phyloP scores from a whole-genome alignment of 2,329 filamentous ascomycete genomes.

The Dactylellina sp. region DNA sequence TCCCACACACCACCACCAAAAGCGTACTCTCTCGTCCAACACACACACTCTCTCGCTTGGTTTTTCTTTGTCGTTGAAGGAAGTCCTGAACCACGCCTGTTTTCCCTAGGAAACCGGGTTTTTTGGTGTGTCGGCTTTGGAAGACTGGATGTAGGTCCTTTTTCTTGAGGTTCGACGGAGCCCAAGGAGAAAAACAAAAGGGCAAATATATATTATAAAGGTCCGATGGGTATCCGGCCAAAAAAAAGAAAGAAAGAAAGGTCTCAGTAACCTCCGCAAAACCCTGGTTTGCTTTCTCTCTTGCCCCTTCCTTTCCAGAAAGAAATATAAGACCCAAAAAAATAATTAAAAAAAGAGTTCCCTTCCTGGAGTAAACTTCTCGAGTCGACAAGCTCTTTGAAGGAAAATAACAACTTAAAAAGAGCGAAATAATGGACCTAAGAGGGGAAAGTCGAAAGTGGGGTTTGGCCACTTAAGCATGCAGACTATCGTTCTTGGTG shows the following conservation, averaged over 20 bases:
- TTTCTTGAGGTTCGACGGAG: not conserved
- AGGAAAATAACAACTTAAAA: conserved; percentile 40
- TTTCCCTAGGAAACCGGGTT: not conserved
- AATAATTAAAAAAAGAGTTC: conserved; percentile 23
- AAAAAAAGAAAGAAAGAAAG: conserved; percentile 19
- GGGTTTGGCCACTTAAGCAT: conserved; percentile 57
- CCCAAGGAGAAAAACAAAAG: not conserved
- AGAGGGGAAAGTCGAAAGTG: conserved; percentile 51
- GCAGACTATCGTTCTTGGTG: conserved; percentile 48
- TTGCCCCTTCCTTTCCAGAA: conserved; percentile 52
- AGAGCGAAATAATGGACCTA: conserved; percentile 34
- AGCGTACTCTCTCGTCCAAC: conserved; percentile 20
- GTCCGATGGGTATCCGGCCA: conserved; percentile 5
- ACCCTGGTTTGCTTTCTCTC: conserved; percentile 22
- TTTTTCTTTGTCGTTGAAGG: not conserved
- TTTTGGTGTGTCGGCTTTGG: conserved; percentile 1
- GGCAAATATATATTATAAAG: conserved; percentile 30
- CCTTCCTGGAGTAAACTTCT: conserved; percentile 16
- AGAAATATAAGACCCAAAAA: conserved; percentile 20
- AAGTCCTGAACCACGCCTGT: conserved; percentile 1
- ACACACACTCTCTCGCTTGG: not conserved
- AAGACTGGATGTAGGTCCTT: not conserved
- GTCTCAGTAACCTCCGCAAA: conserved; percentile 28
- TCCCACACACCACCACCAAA: conserved; percentile 20
- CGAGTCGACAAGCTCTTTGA: conserved; percentile 51